Percentiles rank a stretch among this genome's conserved stretches.
These are phyloP conservation scores for bread wheat (Triticum aestivum) DNA, from an alignment of 176 grass and related monocot species.

Conservation along the genomic window DNA sequence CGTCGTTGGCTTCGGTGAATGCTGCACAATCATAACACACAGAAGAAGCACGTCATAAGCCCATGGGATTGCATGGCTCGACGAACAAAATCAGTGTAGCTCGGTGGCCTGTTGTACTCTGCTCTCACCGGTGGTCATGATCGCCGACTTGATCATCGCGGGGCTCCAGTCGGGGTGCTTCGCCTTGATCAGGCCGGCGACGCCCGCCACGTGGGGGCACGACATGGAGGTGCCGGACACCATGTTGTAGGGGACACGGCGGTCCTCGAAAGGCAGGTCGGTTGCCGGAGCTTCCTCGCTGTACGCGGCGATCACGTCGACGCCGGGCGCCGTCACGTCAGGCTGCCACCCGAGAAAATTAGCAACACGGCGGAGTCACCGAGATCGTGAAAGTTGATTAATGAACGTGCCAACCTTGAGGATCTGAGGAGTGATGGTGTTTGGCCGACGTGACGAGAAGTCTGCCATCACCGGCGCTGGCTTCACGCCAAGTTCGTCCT, in stretches of 20 bases:
- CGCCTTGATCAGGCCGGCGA: conserved; percentile 52
- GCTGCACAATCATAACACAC: conserved; percentile 31
- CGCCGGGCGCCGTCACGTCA: conserved; percentile 66
- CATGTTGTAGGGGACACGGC: conserved; percentile 49
- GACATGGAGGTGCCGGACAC: conserved; percentile 79
- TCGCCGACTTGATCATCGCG: conserved; percentile 69
- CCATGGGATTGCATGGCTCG: not conserved
- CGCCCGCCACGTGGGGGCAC: conserved; percentile 64
- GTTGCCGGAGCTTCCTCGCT: conserved; percentile 34
- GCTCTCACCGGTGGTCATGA: conserved; percentile 76
- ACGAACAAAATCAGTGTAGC: not conserved
- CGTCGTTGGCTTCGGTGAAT: conserved; percentile 29
- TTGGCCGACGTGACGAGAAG: conserved; percentile 72
- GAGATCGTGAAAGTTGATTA: too few species aligned
- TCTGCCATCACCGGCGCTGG: conserved; percentile 58
- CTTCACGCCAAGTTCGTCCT: conserved; percentile 39
- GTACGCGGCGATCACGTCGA: conserved; percentile 57
- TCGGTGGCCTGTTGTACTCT: not conserved
- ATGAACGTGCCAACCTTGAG: not conserved
- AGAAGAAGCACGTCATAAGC: too few species aligned
- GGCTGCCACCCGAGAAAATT: conserved; percentile 34
- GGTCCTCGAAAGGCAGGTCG: conserved; percentile 33
- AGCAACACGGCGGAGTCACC: not conserved
- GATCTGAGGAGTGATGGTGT: conserved; percentile 37
- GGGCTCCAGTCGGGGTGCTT: conserved; percentile 60